phyloP scores from a whole-genome alignment of 148 eudicot species.

The Rhododendron molle region DNA sequence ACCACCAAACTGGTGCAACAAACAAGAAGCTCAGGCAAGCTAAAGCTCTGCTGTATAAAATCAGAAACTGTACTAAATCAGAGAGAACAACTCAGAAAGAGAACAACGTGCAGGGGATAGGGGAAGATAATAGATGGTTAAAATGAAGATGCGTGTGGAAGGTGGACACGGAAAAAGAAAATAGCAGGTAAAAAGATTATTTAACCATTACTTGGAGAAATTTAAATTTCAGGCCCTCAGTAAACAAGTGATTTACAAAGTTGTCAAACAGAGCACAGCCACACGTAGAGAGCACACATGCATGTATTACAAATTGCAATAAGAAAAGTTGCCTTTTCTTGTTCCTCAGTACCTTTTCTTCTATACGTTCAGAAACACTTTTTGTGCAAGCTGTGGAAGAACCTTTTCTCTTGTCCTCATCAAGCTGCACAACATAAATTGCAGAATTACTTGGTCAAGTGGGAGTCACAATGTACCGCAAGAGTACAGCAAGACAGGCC shows the following conservation, averaged over 20 bases:
- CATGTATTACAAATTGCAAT: neutral
- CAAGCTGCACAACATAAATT: slow-evolving; percentile 44
- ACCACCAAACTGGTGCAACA: neutral
- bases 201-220: neutral
- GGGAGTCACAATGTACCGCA: neutral
- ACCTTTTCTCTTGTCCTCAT: slow-evolving; percentile 64
- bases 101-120: too few relatives aligned
- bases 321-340: neutral
- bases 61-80: neutral
- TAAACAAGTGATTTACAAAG: neutral
- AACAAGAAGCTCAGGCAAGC: neutral
- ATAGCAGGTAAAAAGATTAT: neutral
- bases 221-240: neutral
- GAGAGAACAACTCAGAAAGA: too few relatives aligned
- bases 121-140: neutral
- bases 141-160: neutral
- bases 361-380: slow-evolving; percentile 63
- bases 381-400: slow-evolving; percentile 39
- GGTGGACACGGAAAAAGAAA: neutral
- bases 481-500: neutral
- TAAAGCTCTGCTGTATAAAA: neutral
- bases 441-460: neutral
- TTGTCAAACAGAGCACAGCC: neutral
- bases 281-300: neutral
- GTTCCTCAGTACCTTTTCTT: slow-evolving; percentile 62